phyloP scores from a whole-genome alignment of 345 rosid species.

The Aquilaria malaccensis region DNA sequence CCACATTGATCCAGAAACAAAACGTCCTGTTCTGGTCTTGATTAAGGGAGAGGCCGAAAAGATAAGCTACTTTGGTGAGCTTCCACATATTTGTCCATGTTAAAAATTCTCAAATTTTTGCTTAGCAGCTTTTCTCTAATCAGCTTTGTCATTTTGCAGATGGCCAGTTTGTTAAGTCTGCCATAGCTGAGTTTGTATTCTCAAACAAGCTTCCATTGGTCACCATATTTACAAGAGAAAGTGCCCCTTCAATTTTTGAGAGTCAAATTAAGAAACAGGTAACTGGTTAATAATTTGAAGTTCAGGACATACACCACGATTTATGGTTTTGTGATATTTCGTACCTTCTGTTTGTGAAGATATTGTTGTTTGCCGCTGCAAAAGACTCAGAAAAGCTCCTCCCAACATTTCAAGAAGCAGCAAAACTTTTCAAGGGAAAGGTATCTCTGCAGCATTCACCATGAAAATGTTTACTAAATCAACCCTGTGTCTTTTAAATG shows the following conservation, averaged over 20 bases:
- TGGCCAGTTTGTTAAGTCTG: slow-evolving; percentile 77
- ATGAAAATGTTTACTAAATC: too few species aligned
- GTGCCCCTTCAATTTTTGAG: slow-evolving; percentile 71
- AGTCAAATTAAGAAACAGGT: slow-evolving; percentile 92
- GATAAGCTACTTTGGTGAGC: slow-evolving; percentile 71
- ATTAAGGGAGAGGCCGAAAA: slow-evolving; percentile 85
- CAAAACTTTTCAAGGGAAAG: slow-evolving; percentile 89
- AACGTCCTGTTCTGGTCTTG: slow-evolving; percentile 78
- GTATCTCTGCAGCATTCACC: slow-evolving; percentile 25
- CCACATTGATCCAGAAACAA: slow-evolving; percentile 64
- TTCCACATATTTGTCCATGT: slow-evolving; percentile 7
- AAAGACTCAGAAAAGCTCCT: slow-evolving; percentile 67
- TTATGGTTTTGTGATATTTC: neutral
- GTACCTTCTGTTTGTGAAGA: slow-evolving; percentile 32
- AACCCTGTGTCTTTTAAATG: too few species aligned
- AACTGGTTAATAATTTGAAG: neutral
- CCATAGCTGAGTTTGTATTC: slow-evolving; percentile 56
- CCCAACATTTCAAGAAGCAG: slow-evolving; percentile 65
- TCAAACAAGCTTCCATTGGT: slow-evolving; percentile 89
- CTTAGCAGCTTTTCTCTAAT: slow-evolving; percentile 1
- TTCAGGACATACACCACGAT: too few species aligned
- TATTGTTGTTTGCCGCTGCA: slow-evolving; percentile 60
- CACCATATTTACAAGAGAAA: slow-evolving; percentile 73
- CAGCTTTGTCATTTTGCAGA: slow-evolving; percentile 38
- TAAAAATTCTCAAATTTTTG: slow-evolving; percentile 6